These are phyloP conservation scores for Wickerhamomyces canadensis DNA, from an alignment of 805 yeast species.

Conservation along the genomic window DNA sequence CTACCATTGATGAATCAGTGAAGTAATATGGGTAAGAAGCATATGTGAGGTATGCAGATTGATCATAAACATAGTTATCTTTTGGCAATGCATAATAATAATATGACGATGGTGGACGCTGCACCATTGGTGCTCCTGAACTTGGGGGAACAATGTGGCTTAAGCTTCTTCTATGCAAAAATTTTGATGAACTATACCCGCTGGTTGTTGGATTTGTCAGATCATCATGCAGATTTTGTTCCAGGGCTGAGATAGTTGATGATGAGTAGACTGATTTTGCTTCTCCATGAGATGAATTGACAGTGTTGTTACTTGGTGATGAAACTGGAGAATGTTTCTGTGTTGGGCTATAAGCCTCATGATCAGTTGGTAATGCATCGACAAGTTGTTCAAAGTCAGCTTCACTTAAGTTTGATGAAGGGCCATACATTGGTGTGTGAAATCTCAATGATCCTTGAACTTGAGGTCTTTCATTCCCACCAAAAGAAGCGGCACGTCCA, in stretches of 20 bases:
- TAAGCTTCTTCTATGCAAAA: constrained; percentile 11
- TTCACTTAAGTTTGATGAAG: constrained; percentile 2
- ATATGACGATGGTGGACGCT: constrained; percentile 23
- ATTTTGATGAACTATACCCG: constrained; percentile 11
- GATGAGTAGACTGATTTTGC: constrained; percentile 21
- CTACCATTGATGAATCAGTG: constrained; percentile 18
- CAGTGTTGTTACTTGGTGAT: constrained; percentile 21
- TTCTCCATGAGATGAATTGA: constrained; percentile 20
- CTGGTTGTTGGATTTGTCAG: constrained; percentile 12
- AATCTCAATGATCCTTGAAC: constrained; percentile 1
- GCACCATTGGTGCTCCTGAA: constrained; percentile 4
- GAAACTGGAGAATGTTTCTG: constrained; percentile 21
- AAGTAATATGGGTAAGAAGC: constrained; percentile 21
- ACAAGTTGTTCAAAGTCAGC: not conserved
- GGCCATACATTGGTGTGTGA: constrained; percentile 8
- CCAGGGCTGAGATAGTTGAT: constrained; percentile 20
- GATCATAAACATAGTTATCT: constrained; percentile 25
- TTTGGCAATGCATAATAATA: constrained; percentile 28
- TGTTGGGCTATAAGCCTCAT: constrained; percentile 4
- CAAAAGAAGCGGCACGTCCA: constrained; percentile 20
- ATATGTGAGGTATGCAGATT: constrained; percentile 17
- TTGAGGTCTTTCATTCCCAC: constrained; percentile 6
- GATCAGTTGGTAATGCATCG: not conserved
- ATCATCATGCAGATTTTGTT: constrained; percentile 13
- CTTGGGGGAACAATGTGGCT: constrained; percentile 8